Evolutionary conservation across 306 rosid genomes (phyloP), one percentile per base, ranked within the genome.

Genomic region (Trifolium fragiferum): DNA sequence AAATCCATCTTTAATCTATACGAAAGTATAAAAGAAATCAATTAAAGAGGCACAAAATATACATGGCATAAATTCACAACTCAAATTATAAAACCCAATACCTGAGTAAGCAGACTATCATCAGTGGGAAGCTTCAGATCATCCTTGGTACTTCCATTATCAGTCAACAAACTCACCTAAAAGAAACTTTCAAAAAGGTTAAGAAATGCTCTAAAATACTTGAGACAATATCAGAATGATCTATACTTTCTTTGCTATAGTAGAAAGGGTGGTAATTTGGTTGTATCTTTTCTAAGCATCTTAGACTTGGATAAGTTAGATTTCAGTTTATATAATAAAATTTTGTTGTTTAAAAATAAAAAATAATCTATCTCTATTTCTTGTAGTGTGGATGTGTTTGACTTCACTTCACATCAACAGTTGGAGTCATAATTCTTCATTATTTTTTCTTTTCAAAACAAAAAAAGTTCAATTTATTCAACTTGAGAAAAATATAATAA

Each of bases 101-200:
- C 93, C 93, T 88, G 87, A 53, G 85, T 37, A 50, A 88, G 90
- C 68, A 90, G 83, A 37, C 66, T 38, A 3, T 88, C 96, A 68
- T 90, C 93, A 25, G 91, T 88, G 49, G 93, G 93, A 84, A 90
- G 93, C 85, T 72, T 87, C 83, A 90, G 81, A 64, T 88, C 96
- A 82, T 90, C 96, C 86, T 86, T 86, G 68, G 91, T 90, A 84
- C 84, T 86, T 82, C 96, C 96, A 53, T 79, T 86, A 1, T 90
- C 90, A 80, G 91, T 87, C 68, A 85, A 63, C 49, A 90, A 89
- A 80, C 90, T 87, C 85, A 84, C 96, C 91, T 90, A 76, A 76
- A 80, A 54, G 58, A 49, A 51, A 33, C 16, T 53, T 66, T 2
- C 62, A 11, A 40, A 25, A 62, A 64, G 37, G 74, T 80, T 65